Evolutionary conservation across 176 grass and related monocot genomes (phyloP), one percentile per base, ranked within the genome.

Genomic region (Phoenix dactylifera): DNA sequence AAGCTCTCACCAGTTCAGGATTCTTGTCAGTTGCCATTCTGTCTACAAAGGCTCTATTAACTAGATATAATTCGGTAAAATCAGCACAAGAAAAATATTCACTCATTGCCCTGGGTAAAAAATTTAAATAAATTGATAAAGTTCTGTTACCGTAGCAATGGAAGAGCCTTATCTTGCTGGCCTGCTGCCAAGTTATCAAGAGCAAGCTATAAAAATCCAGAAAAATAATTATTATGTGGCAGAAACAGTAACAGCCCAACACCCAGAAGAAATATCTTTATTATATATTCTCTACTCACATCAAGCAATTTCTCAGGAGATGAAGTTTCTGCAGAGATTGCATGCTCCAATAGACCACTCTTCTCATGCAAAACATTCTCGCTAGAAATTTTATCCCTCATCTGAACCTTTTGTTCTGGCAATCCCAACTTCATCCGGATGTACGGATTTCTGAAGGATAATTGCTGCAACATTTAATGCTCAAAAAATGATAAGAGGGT

Each of bases 1-100:
- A 87, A 23, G 72, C 75, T 57, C 20, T 28, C 55, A 44, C 68
- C 18, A 86, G 50, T 76, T 90, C 83, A 74, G 91, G 86, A 24
- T 96, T 76, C 63, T 82, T 85, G 58, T 87, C 80, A 62, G 80
- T 71, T 72, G 80, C 74, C 76, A 72, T 71, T 79, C 91, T 96
- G 61, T 68, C 63, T 44, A 69, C 26, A 62, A 64, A 62, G 16
- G 39, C 32, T 1, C 10, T 1, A 39, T 39, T 39, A 39, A 7
- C 32, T 39, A 10, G 2, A 7, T 10, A 39, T 39, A 10, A 39
- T 39, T 39, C 1, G 1, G 32, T 1, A 39, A 39, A 39, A 7
- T 39, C 32, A 39, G 32, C 6, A 39, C 1, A 32, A 7, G 4
- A 39, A 39, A 39, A 39, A 10, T 39, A 39, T 7, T 39, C 7